phyloP scores from a whole-genome alignment of 176 grass and related monocot genomes.

The Melocanna baccifera region DNA sequence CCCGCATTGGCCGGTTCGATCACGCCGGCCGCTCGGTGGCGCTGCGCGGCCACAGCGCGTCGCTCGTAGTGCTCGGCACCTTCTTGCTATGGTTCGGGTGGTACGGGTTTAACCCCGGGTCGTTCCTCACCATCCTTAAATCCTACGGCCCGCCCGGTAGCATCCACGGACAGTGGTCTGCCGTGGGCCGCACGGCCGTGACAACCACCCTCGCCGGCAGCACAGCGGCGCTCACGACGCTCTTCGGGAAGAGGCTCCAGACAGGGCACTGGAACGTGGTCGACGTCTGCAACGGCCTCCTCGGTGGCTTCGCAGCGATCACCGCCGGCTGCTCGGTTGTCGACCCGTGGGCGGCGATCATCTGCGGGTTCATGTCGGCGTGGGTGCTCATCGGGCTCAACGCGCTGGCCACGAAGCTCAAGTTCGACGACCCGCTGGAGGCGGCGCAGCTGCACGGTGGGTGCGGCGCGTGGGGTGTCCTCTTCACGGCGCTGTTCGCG shows the following conservation, averaged over 20 bases:
- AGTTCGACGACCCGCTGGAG: conserved; percentile 63
- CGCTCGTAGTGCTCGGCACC: conserved; percentile 70
- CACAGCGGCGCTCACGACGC: conserved; percentile 61
- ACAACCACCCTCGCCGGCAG: conserved; percentile 71
- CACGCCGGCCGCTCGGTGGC: conserved; percentile 52
- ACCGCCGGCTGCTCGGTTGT: conserved; percentile 57
- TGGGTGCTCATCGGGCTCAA: conserved; percentile 71
- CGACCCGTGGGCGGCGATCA: conserved; percentile 61
- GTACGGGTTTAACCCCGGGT: conserved; percentile 73
- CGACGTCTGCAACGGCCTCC: conserved; percentile 77
- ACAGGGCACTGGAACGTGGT: conserved; percentile 68
- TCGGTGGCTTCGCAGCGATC: conserved; percentile 65
- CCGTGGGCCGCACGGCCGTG: conserved; percentile 62
- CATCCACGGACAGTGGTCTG: conserved; percentile 72
- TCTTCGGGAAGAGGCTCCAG: conserved; percentile 59
- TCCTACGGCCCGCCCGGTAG: conserved; percentile 43
- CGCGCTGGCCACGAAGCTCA: conserved; percentile 32
- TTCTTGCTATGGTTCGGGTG: conserved; percentile 75
- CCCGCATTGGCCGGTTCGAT: conserved; percentile 66
- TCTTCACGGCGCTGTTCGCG: conserved; percentile 70
- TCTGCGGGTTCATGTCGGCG: conserved; percentile 65
- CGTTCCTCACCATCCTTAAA: conserved; percentile 59
- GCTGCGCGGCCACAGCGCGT: conserved; percentile 58
- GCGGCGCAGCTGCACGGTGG: conserved; percentile 67
- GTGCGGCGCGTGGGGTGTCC: conserved; percentile 61